phyloP scores from a whole-genome alignment of 139 green algal genomes.

The Edaphochlamys debaryana region DNA sequence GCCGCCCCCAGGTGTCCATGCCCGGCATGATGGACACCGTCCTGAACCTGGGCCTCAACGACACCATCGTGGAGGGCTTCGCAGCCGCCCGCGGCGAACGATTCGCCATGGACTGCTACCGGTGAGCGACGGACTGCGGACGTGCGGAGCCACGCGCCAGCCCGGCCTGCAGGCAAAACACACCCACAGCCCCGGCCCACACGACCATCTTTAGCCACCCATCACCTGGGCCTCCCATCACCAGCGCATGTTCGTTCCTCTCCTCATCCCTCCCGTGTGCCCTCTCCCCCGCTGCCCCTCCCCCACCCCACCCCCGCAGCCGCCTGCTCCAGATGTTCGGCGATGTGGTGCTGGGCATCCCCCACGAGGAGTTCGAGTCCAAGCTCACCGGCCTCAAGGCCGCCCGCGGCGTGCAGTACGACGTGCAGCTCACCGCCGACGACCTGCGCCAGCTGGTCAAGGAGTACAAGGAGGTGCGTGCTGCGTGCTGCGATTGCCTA shows the following conservation, averaged over 20 bases:
- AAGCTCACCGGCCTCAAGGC: constrained; percentile 75
- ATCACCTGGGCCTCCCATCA: too few relatives aligned
- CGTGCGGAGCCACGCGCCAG: too few relatives aligned
- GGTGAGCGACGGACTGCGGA: too few relatives aligned
- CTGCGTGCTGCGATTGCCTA: too few relatives aligned
- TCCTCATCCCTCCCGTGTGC: too few relatives aligned
- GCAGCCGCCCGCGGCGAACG: constrained; percentile 60
- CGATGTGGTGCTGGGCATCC: constrained; percentile 83
- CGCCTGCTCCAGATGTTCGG: constrained; percentile 91
- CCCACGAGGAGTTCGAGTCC: constrained; percentile 80
- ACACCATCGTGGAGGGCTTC: constrained; percentile 64
- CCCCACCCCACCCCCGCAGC: too few relatives aligned
- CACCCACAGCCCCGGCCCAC: too few relatives aligned
- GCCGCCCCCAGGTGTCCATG: constrained; percentile 62
- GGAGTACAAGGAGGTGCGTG: constrained; percentile 26
- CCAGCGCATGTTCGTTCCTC: too few relatives aligned
- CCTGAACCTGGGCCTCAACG: constrained; percentile 92
- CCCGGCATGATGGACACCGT: constrained; percentile 96
- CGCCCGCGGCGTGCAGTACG: constrained; percentile 63
- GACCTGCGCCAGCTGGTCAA: constrained; percentile 78
- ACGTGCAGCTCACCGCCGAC: constrained; percentile 79
- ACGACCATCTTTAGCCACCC: too few relatives aligned
- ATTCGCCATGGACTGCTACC: constrained; percentile 84
- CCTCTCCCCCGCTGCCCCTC: too few relatives aligned
- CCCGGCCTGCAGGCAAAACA: too few relatives aligned